Conservation (phyloP, 768 basidiomycete species). For the Daedaleopsis sinensis region DNA sequence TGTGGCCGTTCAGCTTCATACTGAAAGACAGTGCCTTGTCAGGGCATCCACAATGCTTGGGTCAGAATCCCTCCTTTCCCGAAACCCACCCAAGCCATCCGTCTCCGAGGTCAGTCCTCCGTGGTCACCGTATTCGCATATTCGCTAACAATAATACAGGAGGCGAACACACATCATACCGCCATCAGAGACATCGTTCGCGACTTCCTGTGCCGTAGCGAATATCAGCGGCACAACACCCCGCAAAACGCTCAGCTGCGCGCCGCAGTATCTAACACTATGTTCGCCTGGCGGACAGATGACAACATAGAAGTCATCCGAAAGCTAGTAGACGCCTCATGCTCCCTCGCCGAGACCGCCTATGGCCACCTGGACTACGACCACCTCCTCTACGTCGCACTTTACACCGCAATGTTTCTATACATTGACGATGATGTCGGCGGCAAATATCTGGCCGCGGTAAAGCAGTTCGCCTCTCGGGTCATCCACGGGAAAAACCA, state of each 20-base stretch:
- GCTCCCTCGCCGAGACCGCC: conserved; percentile 11
- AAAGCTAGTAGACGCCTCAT: conserved; percentile 1
- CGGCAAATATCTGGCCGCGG: conserved; percentile 23
- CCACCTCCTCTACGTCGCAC: conserved; percentile 37
- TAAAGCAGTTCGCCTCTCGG: conserved; percentile 39
- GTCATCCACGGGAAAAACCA: conserved; percentile 36
- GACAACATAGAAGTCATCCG: not conserved
- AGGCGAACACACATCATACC: not conserved
- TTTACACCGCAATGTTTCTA: conserved; percentile 42
- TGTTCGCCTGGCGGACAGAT: not conserved
- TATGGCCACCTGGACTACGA: conserved; percentile 9
- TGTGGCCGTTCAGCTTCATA: too few species aligned
- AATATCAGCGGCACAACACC: not conserved
- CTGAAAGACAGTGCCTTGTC: too few species aligned
- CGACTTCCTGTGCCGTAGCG: conserved; percentile 2
- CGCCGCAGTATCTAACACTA: not conserved
- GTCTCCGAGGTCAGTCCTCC: too few species aligned
- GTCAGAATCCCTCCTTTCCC: too few species aligned
- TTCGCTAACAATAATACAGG: too few species aligned
- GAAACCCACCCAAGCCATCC: too few species aligned
- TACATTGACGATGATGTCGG: conserved; percentile 43
- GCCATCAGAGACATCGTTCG: not conserved
- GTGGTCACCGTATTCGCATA: too few species aligned
- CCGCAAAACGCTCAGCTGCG: conserved; percentile 2
- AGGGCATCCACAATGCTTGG: too few species aligned